Conservation (phyloP, 78 protist genomes). For the Neovahlkampfia damariscottae region DNA sequence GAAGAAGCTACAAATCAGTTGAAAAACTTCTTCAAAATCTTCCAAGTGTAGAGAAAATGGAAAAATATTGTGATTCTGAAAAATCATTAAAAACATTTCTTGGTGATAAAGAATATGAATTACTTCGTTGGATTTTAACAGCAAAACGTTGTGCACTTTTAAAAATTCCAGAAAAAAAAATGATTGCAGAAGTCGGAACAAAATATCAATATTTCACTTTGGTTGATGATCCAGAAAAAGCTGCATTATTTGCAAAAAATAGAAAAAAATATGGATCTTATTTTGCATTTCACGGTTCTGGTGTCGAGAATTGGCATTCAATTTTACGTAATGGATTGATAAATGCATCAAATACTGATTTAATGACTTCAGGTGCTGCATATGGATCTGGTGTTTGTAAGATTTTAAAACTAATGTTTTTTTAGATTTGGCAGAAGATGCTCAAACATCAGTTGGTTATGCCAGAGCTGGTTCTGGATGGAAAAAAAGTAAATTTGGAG, state of each 20-base stretch:
- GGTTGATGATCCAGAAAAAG: constrained; percentile 31
- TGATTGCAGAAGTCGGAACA: constrained; percentile 9
- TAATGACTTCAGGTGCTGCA: constrained; percentile 31
- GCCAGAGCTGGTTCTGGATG: background rate
- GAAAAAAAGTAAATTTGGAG: background rate
- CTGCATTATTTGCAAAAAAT: background rate
- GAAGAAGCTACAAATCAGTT: background rate
- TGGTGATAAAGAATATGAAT: background rate
- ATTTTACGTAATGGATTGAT: constrained; percentile 33
- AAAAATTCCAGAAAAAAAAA: background rate
- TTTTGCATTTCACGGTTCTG: constrained; percentile 46
- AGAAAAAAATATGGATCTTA: constrained; percentile 7
- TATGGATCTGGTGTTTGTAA: constrained; percentile 40
- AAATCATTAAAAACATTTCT: background rate
- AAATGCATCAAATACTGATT: constrained; percentile 32
- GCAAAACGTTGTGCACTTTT: background rate
- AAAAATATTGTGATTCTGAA: background rate
- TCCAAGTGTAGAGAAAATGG: background rate
- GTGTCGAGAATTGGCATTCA: constrained; percentile 41
- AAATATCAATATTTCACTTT: constrained; percentile 25
- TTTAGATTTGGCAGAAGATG: constrained; percentile 7
- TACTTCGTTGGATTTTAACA: background rate
- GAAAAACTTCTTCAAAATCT: background rate
- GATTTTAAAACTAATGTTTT: too few species aligned
- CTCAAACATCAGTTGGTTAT: constrained; percentile 4